Base-by-base conservation (phyloP, 2,329 filamentous ascomycete species). In the Fusarium cicatricum region DNA sequence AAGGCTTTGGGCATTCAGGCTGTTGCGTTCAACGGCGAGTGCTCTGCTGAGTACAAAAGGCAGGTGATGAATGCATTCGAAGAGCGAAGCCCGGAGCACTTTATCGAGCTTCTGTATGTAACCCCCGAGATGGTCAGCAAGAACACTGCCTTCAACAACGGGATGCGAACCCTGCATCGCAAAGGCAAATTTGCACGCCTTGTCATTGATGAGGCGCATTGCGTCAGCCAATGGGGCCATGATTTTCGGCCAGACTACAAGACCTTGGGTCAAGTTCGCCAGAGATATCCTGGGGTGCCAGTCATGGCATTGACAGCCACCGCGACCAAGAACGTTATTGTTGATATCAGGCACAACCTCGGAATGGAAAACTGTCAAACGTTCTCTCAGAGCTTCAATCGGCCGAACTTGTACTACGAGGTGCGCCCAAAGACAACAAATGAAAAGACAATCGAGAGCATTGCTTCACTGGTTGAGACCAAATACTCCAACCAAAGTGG, bases 161-260 rank as follows among this genome's bases (percentile, higher is more conserved):
- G 81, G 3, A 81, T 99, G 60, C 77, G 85, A 45, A 80, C 79
- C 3, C 80, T 99, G n/a, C 84, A 97, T 72, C 74, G 75, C 12
- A 86, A 86, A 44, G 79, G 82, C 4, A 90, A 89, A 66, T 85
- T 99, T 46, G 94, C 96, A 14, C 87, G 95, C 21, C 86, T 99
- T 42, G 95, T 99, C 47, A 96, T 99, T 60, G 95, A 99, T 66
- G 96, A 99, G 77, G 95, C 95, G n/a, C 95, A 99, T 73, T 99
- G 95, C 74, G 94, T 99, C 21, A 98, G 95, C 74, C 93, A 99
- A 79, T 99, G 95, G 95, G 95, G 95, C 1, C 95, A 99, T 67
- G 95, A 99, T 73, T 99, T 99, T 72, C 87, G 96, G 39, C 94
- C 93, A 1, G 94, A 98, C 72, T 99, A 99, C 78, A 97, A 97